These are phyloP conservation scores for Pestalotiopsis sp. DNA, from an alignment of 2,329 filamentous ascomycete genomes.

Conservation along the genomic window DNA sequence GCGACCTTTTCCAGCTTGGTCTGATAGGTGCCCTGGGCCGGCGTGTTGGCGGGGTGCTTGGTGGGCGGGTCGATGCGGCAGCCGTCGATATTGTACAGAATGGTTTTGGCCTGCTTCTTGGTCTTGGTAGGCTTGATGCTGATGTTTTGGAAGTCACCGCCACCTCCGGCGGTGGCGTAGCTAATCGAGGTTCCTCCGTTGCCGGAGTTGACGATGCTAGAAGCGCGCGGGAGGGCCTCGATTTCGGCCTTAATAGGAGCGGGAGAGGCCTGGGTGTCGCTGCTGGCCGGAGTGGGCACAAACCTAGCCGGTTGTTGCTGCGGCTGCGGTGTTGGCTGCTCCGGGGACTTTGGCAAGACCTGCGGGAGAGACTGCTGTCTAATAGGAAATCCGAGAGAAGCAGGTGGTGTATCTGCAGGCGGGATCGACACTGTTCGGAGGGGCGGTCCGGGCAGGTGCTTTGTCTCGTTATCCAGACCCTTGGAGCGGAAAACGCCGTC, in stretches of 20 bases:
- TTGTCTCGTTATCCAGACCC: constrained; percentile 33
- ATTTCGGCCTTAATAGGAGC: background rate
- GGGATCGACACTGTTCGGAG: constrained; percentile 23
- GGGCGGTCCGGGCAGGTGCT: constrained; percentile 20
- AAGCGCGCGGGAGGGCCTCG: constrained; percentile 19
- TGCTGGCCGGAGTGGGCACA: constrained; percentile 7
- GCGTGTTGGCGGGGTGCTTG: constrained; percentile 30
- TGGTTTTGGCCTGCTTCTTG: constrained; percentile 33
- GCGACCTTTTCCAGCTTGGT: constrained; percentile 32
- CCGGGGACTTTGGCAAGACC: background rate
- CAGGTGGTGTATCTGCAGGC: background rate
- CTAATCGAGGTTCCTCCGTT: constrained; percentile 38
- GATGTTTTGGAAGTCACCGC: constrained; percentile 32
- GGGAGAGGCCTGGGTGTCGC: constrained; percentile 5
- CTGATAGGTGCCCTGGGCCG: constrained; percentile 33
- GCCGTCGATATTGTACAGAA: constrained; percentile 32
- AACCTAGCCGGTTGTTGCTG: background rate
- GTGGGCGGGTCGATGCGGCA: constrained; percentile 32
- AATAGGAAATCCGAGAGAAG: background rate
- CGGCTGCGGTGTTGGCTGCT: background rate
- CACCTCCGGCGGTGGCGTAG: constrained; percentile 35
- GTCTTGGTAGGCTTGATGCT: constrained; percentile 31
- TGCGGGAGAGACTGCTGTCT: constrained; percentile 16
- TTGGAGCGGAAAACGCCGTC: constrained; percentile 33
- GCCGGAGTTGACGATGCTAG: constrained; percentile 33